Percentiles rank a stretch among this genome's conserved stretches.
Evolutionary conservation across 176 grass and related monocot genomes (phyloP).

Genomic region (Cymbopogon citratus): DNA sequence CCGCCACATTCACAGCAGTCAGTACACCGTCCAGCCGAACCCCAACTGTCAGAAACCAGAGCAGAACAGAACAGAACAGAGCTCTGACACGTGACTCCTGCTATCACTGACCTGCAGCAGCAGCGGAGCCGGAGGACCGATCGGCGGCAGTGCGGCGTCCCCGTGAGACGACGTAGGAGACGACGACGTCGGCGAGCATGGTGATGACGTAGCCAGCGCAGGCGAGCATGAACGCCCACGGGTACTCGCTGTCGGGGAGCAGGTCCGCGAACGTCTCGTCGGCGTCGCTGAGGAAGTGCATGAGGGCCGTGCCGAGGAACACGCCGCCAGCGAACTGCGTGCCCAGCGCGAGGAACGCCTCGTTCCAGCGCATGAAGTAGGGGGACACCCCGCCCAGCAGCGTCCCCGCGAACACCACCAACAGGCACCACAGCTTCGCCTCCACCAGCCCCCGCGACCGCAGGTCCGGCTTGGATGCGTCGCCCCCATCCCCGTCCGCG

Average conservation of each 20-base stretch:
- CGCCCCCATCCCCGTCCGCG: not conserved
- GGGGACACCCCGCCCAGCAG: constrained; percentile 75
- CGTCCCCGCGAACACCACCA: constrained; percentile 53
- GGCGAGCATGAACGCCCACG: constrained; percentile 84
- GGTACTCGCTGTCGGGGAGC: constrained; percentile 43
- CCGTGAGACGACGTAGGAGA: constrained; percentile 49
- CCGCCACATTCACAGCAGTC: not conserved
- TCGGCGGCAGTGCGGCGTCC: not conserved
- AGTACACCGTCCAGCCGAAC: constrained; percentile 3
- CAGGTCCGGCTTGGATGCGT: constrained; percentile 36
- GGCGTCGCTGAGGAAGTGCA: constrained; percentile 91
- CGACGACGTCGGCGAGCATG: constrained; percentile 62
- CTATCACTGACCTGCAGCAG: constrained; percentile 14
- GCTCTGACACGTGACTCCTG: not conserved
- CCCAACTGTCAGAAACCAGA: not conserved
- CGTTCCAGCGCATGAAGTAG: constrained; percentile 84
- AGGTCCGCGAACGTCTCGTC: constrained; percentile 72
- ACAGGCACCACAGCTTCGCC: constrained; percentile 75
- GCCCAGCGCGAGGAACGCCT: constrained; percentile 72
- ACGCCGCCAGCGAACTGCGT: constrained; percentile 90
- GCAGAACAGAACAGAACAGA: not conserved
- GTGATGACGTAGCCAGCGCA: constrained; percentile 62
- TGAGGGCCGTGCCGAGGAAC: constrained; percentile 83
- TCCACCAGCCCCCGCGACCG: constrained; percentile 60
- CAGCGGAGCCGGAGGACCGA: too few relatives aligned